These are phyloP conservation scores for Arthroderma sp. DNA, from an alignment of 2,329 filamentous ascomycete species.

Conservation along the genomic window DNA sequence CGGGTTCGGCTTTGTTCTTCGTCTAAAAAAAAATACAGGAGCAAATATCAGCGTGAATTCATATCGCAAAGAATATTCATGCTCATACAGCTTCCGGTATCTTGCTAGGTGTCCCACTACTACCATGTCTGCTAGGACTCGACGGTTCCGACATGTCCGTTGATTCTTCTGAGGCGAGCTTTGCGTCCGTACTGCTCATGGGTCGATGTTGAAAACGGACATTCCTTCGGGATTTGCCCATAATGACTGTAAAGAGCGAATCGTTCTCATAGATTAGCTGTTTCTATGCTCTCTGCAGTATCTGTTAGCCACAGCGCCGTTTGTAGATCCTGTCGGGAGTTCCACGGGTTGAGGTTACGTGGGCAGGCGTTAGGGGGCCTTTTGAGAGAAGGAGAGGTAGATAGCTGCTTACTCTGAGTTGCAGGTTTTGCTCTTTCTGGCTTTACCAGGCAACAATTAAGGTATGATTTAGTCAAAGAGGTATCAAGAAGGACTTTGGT, in stretches of 20 bases:
- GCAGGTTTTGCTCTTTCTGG: too few species aligned
- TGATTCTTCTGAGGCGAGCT: slow-evolving; percentile 42
- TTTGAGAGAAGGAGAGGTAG: too few species aligned
- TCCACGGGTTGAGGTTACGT: too few species aligned
- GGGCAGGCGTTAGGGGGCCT: too few species aligned
- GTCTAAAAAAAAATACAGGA: not conserved
- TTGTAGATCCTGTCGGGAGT: too few species aligned
- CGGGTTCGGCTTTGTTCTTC: slow-evolving; percentile 2
- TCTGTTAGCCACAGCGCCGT: too few species aligned
- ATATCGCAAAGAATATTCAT: not conserved
- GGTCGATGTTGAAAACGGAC: slow-evolving; percentile 46
- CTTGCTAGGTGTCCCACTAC: slow-evolving; percentile 19
- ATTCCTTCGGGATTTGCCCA: slow-evolving; percentile 44
- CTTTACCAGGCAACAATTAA: too few species aligned
- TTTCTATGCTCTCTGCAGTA: not conserved
- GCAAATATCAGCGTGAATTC: slow-evolving; percentile 1
- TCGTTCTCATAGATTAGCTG: slow-evolving; percentile 2
- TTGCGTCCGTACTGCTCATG: slow-evolving; percentile 33
- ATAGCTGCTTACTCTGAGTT: too few species aligned
- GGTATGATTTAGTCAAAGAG: too few species aligned
- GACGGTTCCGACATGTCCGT: slow-evolving; percentile 41
- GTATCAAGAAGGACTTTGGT: too few species aligned
- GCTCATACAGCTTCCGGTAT: slow-evolving; percentile 17
- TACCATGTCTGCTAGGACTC: slow-evolving; percentile 38
- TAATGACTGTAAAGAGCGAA: slow-evolving; percentile 16